Evolutionary conservation across 257 asterid genomes (phyloP).

Genomic region (Solanum appendiculatum): DNA sequence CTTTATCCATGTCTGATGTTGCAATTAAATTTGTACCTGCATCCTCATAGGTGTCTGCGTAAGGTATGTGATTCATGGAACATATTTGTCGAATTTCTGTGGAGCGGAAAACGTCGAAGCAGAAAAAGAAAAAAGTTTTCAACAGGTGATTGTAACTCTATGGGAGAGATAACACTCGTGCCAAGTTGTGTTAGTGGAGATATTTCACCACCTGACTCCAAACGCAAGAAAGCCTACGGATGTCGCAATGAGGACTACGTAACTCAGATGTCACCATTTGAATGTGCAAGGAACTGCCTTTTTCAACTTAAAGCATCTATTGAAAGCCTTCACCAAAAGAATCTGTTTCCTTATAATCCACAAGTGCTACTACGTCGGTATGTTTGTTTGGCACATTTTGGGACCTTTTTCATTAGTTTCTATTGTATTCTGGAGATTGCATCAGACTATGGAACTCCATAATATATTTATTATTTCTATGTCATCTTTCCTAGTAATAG

Average conservation of each 20-base stretch:
- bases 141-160: constrained; percentile 3
- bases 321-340: constrained; percentile 51
- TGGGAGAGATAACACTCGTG: not conserved
- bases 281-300: constrained; percentile 62
- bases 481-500: not conserved
- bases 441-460: not conserved
- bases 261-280: constrained; percentile 21
- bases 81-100: constrained; percentile 49
- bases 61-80: constrained; percentile 61
- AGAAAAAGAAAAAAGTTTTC: constrained; percentile 39
- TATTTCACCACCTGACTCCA: constrained; percentile 6
- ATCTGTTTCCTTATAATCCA: constrained; percentile 84
- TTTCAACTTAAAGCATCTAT: constrained; percentile 52
- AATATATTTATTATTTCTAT: not conserved
- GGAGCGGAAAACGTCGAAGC: constrained; percentile 16
- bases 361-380: constrained; percentile 68
- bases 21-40: not conserved
- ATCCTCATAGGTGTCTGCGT: constrained; percentile 55
- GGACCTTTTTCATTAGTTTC: not conserved
- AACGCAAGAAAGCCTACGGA: constrained; percentile 6
- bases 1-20: not conserved
- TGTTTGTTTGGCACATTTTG: constrained; percentile 3
- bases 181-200: constrained; percentile 3
- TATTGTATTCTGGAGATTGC: not conserved
- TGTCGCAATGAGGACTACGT: constrained; percentile 4